Percentiles rank a stretch among this genome's conserved stretches.
Conservation (phyloP, 2,329 filamentous ascomycete species). For the Grosmannia penicillata region DNA sequence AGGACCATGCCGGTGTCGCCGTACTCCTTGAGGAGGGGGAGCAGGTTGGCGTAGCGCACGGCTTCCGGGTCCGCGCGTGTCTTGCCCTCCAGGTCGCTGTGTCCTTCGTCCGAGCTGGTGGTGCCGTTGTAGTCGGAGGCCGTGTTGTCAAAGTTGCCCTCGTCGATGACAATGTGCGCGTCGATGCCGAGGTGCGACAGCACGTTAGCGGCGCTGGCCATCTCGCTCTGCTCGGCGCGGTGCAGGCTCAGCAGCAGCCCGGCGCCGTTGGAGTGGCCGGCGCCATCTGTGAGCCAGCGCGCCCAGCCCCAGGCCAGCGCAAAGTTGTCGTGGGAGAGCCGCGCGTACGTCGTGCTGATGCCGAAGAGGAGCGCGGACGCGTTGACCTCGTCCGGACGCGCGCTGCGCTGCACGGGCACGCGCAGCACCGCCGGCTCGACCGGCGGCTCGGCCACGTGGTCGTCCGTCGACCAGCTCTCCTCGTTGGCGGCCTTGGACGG, state of each 20-base stretch:
- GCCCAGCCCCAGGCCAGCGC: conserved; percentile 27
- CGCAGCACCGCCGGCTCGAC: conserved; percentile 14
- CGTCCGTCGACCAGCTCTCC: too few relatives aligned
- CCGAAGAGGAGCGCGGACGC: conserved; percentile 26
- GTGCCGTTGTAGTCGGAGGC: too few relatives aligned
- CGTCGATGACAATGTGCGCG: conserved; percentile 13
- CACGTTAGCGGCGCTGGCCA: conserved; percentile 15
- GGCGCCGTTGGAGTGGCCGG: conserved; percentile 25
- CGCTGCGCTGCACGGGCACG: conserved; percentile 18
- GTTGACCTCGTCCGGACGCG: conserved; percentile 19
- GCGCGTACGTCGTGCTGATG: conserved; percentile 26
- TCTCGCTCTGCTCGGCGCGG: conserved; percentile 19
- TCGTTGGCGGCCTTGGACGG: too few relatives aligned
- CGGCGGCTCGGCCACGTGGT: not conserved
- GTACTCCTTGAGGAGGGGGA: conserved; percentile 1
- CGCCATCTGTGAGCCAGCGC: conserved; percentile 29
- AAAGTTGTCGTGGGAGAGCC: conserved; percentile 22
- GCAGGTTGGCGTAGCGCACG: conserved; percentile 9
- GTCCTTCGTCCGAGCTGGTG: not conserved
- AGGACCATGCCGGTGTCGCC: too few relatives aligned
- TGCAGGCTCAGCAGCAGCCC: conserved; percentile 26
- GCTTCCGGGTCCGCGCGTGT: conserved; percentile 4
- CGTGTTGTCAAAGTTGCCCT: conserved; percentile 10
- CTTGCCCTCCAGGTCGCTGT: not conserved
- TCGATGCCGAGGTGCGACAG: conserved; percentile 24